These are phyloP conservation scores for Drosera capensis DNA, from an alignment of 148 eudicot genomes.

Conservation along the genomic window DNA sequence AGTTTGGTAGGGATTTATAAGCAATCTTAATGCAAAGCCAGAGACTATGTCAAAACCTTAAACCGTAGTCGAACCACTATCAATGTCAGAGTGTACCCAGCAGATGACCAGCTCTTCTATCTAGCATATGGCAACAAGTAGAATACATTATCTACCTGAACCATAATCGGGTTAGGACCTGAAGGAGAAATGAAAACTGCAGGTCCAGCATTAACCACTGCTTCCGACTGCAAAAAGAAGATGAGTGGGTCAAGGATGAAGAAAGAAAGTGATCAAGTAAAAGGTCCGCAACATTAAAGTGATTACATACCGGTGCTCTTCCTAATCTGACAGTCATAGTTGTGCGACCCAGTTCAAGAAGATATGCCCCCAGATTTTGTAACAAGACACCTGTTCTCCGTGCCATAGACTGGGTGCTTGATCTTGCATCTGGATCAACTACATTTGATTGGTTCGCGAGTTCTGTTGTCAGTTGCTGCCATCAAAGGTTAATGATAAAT, in stretches of 20 bases:
- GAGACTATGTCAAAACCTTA: too few relatives aligned
- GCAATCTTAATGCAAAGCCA: too few relatives aligned
- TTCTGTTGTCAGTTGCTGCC: slow-evolving; percentile 28
- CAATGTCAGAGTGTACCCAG: too few relatives aligned
- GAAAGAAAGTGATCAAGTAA: not conserved
- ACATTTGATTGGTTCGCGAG: slow-evolving; percentile 17
- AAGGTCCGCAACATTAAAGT: slow-evolving; percentile 1
- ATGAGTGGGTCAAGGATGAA: slow-evolving; percentile 1
- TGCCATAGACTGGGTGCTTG: slow-evolving; percentile 19
- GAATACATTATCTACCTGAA: slow-evolving; percentile 37
- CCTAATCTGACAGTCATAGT: slow-evolving; percentile 31
- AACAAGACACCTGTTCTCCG: slow-evolving; percentile 27
- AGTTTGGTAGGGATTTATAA: too few relatives aligned
- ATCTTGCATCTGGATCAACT: slow-evolving; percentile 22
- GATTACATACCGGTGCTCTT: slow-evolving; percentile 14
- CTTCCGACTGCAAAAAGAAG: slow-evolving; percentile 35
- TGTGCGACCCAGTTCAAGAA: slow-evolving; percentile 44
- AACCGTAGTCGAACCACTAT: too few relatives aligned
- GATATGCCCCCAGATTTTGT: slow-evolving; percentile 36
- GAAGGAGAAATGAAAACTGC: slow-evolving; percentile 35
- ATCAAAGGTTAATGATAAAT: slow-evolving; percentile 9
- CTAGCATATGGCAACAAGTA: too few relatives aligned
- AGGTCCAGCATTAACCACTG: slow-evolving; percentile 36
- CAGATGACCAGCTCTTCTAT: too few relatives aligned
- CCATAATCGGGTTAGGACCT: slow-evolving; percentile 46